Evolutionary conservation across 208 protist genomes (phyloP).

Genomic region (Sergeia podlipaevii): DNA sequence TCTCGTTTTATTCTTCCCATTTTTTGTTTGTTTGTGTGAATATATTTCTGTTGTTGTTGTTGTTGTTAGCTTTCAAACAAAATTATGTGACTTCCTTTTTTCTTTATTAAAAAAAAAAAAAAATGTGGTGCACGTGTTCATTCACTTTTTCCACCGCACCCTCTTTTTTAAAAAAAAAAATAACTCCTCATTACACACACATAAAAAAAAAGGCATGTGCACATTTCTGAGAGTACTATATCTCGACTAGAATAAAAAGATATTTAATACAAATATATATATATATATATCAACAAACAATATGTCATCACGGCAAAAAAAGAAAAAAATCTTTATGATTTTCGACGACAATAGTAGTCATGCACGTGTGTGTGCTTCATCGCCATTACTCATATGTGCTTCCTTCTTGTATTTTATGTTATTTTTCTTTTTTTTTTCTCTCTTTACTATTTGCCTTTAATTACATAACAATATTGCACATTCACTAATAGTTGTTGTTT

Average conservation of each 20-base stretch:
- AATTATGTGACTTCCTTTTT: not conserved
- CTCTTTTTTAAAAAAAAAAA: slow-evolving; percentile 3
- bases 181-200: not conserved
- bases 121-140: not conserved
- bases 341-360: too few species aligned
- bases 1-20: not conserved
- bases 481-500: not conserved
- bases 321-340: too few species aligned
- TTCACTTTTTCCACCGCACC: not conserved
- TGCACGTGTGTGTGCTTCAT: too few species aligned
- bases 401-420: too few species aligned
- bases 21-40: slow-evolving; percentile 2
- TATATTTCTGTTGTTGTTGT: not conserved
- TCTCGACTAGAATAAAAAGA: too few species aligned
- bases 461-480: too few species aligned
- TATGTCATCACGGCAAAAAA: too few species aligned
- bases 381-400: too few species aligned
- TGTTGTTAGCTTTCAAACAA: not conserved
- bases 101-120: slow-evolving; percentile 1
- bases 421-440: too few species aligned
- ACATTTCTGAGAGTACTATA: not conserved
- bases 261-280: too few species aligned
- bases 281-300: too few species aligned
- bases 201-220: not conserved
- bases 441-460: too few species aligned